A percentile compares a stretch with the other conserved stretches of the same genome.
phyloP scores from a whole-genome alignment of 1,284 basidiomycete genomes.

The Vanrija sp. region DNA sequence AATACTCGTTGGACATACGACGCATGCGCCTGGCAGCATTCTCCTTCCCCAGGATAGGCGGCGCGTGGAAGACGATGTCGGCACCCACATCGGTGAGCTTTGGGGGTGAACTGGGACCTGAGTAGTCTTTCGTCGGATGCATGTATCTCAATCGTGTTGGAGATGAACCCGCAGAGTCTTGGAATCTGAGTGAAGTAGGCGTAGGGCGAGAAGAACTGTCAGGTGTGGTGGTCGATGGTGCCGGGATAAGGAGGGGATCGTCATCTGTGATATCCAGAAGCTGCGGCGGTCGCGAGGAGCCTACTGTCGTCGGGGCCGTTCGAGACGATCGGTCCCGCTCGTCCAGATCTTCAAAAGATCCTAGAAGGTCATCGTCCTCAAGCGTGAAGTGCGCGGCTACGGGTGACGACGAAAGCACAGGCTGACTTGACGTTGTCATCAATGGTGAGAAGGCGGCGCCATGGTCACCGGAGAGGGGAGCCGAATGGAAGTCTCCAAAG shows the following conservation, averaged over 20 bases:
- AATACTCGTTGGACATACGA: constrained; percentile 4
- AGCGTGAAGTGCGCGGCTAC: constrained; percentile 2
- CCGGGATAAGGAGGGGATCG: too few species aligned
- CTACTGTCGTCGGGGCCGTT: background rate
- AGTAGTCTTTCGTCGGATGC: background rate
- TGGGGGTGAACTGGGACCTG: constrained; percentile 39
- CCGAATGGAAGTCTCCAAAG: constrained; percentile 21
- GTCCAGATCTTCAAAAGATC: constrained; percentile 33
- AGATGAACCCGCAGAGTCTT: background rate
- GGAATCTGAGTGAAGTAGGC: too few species aligned
- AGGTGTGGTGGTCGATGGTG: too few species aligned
- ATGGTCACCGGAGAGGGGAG: background rate
- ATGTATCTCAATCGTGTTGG: constrained; percentile 3
- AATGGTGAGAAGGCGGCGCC: background rate
- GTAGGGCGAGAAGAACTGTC: too few species aligned
- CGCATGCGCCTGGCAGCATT: constrained; percentile 14
- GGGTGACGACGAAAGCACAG: constrained; percentile 7
- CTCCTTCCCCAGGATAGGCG: constrained; percentile 6
- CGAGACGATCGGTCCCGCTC: background rate
- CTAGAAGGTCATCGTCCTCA: constrained; percentile 29
- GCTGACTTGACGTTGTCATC: background rate
- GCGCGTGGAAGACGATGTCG: constrained; percentile 37
- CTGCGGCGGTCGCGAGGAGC: too few species aligned
- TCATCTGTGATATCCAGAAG: constrained; percentile 5
- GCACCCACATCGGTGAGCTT: constrained; percentile 25